Evolutionary conservation across 1,139 yeast genomes (phyloP), one percentile per base, ranked within the genome.

Genomic region (Geotrichum carabidarum): DNA sequence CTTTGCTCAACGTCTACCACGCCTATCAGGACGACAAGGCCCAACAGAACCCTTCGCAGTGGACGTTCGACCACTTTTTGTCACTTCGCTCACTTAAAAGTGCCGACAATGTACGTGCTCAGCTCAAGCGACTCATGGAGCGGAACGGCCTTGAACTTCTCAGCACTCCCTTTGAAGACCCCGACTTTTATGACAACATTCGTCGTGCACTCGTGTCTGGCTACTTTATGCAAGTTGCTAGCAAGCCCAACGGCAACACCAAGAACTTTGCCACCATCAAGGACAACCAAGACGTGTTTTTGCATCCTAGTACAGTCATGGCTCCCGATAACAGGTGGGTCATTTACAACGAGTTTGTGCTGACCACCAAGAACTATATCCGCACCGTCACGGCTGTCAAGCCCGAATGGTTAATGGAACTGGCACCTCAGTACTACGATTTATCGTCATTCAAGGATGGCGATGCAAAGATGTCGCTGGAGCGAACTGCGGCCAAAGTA

Each of bases 171-270:
- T 82, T 74, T 62, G 89, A 84, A 43, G 84, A 82, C 69, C 81
- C 82, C 52, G 74, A 74, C 56, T 71, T 69, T 57, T 90, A 85
- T 70, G 82, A 79, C 61, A 86, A 88, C 64, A 84, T 93, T 61
- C 80, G 95, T 58, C 85, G 86, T 70, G 96, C 99, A 0, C 74
- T 93, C 55, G 80, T 89, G 8, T 82, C 90, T n/a, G 99, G 99
- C 1, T 91, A 90, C 70, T 93, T 93, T 76, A 91, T 93, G 98
- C 99, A 93, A 74, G 96, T 87, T 52, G 99, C 98, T 45, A 59
- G 65, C 50, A 68, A 67, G 59, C 57, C 59, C 15, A 57, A 51
- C 35, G 74, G 84, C 80, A 69, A 79, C 85, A 56, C 84, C 86
- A 44, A 83, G 84, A 50, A 84, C 81, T 93, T 85, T 70, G 78